These are phyloP conservation scores for Ogataea allantospora DNA, from an alignment of 805 yeast species.

Conservation along the genomic window DNA sequence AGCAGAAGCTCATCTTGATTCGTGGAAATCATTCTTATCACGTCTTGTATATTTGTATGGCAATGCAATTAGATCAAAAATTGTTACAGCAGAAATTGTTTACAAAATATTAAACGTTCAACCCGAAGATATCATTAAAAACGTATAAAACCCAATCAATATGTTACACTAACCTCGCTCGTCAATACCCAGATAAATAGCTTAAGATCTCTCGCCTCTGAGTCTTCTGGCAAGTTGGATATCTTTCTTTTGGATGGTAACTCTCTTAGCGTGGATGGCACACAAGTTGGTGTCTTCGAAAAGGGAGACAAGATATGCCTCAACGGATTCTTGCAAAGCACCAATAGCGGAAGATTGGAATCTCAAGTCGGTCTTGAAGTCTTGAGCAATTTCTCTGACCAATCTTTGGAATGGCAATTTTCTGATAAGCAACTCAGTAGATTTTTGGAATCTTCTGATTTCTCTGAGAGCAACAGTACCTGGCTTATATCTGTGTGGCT, in stretches of 20 bases:
- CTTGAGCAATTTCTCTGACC: conserved; percentile 94
- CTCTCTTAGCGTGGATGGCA: conserved; percentile 99
- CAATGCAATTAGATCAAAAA: no score
- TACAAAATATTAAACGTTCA: conserved; percentile 10
- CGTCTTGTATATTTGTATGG: no score
- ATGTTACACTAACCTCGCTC: conserved; percentile 17
- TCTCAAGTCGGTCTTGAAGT: conserved; percentile 88
- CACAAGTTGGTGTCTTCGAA: conserved; percentile 98
- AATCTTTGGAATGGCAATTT: conserved; percentile 97
- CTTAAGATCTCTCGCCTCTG: conserved; percentile 91
- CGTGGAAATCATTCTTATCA: no score
- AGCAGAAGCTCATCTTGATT: no score
- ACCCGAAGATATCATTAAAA: conserved; percentile 18
- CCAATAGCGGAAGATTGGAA: conserved; percentile 97
- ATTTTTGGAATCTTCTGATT: conserved; percentile 95
- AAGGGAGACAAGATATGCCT: conserved; percentile 93
- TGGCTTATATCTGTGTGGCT: conserved; percentile 96
- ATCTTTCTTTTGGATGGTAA: conserved; percentile 97
- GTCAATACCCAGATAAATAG: conserved; percentile 5
- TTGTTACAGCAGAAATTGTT: no score
- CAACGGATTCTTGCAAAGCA: conserved; percentile 98
- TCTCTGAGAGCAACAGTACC: conserved; percentile 97
- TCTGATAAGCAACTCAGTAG: conserved; percentile 92
- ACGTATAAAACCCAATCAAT: conserved; percentile 15
- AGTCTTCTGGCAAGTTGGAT: conserved; percentile 97